Conservation (phyloP, 768 basidiomycete species). For the Pleurotus ostreatus region DNA sequence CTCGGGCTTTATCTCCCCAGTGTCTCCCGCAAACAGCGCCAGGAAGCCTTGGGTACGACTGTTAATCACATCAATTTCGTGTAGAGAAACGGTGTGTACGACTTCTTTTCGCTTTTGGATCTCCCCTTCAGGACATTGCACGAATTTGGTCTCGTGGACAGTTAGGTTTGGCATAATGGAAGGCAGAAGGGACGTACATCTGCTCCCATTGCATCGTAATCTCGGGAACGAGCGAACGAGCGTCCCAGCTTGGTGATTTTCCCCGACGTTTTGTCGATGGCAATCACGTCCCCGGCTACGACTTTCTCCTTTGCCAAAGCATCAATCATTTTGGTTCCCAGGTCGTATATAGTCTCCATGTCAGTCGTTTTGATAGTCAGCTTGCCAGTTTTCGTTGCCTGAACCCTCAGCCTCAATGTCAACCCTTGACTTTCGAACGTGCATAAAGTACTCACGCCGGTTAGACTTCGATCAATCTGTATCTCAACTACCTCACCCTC, state of each 20-base stretch:
- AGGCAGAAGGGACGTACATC: conserved; percentile 61
- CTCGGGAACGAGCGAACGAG: conserved; percentile 94
- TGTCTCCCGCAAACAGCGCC: conserved; percentile 92
- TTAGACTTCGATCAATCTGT: conserved; percentile 94
- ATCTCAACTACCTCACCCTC: conserved; percentile 99
- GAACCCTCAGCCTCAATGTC: neutral
- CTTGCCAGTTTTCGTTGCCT: conserved; percentile 98
- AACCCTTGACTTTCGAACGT: no score
- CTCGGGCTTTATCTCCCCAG: conserved; percentile 98
- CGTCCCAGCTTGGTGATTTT: conserved; percentile 95
- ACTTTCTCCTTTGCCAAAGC: conserved; percentile 96
- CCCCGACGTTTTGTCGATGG: conserved; percentile 96
- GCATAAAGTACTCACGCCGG: conserved; percentile 59
- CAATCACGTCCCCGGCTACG: conserved; percentile 88
- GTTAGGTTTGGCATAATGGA: conserved; percentile 6
- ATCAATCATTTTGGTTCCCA: conserved; percentile 99
- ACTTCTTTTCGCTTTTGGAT: conserved; percentile 97
- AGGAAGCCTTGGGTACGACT: conserved; percentile 98
- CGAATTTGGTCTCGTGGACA: conserved; percentile 83
- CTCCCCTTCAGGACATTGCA: conserved; percentile 97
- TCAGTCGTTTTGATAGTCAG: conserved; percentile 97
- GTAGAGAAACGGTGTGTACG: conserved; percentile 94
- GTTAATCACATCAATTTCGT: conserved; percentile 99
- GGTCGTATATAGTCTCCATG: conserved; percentile 99
- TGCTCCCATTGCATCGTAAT: conserved; percentile 99